These are phyloP conservation scores for Hippophae gyantsensis DNA, from an alignment of 306 rosid genomes.

Conservation along the genomic window DNA sequence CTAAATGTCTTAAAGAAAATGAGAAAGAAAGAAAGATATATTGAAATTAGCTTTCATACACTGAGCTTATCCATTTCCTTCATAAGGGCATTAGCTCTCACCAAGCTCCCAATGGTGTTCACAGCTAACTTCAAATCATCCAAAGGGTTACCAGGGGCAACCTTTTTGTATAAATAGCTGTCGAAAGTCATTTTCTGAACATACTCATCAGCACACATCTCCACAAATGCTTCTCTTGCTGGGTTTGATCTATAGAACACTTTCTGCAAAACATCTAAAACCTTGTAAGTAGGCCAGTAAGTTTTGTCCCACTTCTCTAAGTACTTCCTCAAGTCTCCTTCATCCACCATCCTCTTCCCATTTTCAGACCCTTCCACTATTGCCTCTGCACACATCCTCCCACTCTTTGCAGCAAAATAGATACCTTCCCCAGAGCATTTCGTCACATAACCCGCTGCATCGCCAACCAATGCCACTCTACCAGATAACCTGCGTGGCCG, in stretches of 20 bases:
- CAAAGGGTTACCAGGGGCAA: slow-evolving; percentile 84
- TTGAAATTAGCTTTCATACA: slow-evolving; percentile 26
- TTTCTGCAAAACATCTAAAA: slow-evolving; percentile 90
- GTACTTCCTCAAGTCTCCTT: slow-evolving; percentile 77
- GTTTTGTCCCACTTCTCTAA: slow-evolving; percentile 98
- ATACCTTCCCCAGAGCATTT: slow-evolving; percentile 97
- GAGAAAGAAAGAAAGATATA: slow-evolving; percentile 12
- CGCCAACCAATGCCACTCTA: slow-evolving; percentile 84
- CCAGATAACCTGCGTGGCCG: slow-evolving; percentile 69
- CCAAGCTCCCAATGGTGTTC: slow-evolving; percentile 89
- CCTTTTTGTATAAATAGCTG: slow-evolving; percentile 84
- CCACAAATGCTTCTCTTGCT: slow-evolving; percentile 95
- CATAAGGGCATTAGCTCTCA: slow-evolving; percentile 80
- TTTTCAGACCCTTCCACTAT: slow-evolving; percentile 80
- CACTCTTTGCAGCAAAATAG: slow-evolving; percentile 97
- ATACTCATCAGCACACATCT: slow-evolving; percentile 95
- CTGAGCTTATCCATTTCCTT: slow-evolving; percentile 84
- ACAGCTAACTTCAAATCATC: slow-evolving; percentile 90
- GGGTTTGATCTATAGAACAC: slow-evolving; percentile 95
- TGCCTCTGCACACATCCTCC: slow-evolving; percentile 96
- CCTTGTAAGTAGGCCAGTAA: slow-evolving; percentile 98
- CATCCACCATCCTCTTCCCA: slow-evolving; percentile 92
- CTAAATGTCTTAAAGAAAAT: not conserved
- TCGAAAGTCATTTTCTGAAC: slow-evolving; percentile 99
- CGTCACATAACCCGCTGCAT: slow-evolving; percentile 97